These are phyloP conservation scores for Leccinum glutinopallens DNA, from an alignment of 1,284 basidiomycete species.

Conservation along the genomic window DNA sequence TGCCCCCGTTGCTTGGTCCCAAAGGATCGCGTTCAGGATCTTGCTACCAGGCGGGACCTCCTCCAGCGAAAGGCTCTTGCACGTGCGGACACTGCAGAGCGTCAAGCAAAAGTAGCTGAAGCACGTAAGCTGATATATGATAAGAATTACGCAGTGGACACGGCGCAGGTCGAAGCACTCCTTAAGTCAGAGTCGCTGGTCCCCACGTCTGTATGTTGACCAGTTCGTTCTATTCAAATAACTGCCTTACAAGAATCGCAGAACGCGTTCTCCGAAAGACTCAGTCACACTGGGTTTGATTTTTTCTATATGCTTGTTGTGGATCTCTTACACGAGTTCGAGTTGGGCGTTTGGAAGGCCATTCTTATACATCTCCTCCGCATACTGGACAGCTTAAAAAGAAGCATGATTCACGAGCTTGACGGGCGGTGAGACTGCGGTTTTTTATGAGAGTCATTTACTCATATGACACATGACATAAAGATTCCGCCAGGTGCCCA, in stretches of 20 bases:
- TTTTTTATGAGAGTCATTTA: neutral
- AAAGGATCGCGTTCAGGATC: neutral
- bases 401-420: neutral
- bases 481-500: constrained; percentile 1
- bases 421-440: neutral
- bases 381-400: neutral
- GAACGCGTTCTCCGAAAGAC: neutral
- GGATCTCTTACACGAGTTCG: neutral
- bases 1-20: neutral
- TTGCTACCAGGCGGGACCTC: neutral
- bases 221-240: neutral
- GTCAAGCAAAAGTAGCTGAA: neutral
- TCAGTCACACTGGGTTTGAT: neutral
- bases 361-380: neutral
- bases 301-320: neutral
- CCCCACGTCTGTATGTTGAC: neutral
- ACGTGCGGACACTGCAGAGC: neutral
- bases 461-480: neutral
- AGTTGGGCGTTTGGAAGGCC: neutral
- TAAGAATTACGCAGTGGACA: no score
- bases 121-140: no score
- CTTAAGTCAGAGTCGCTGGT: neutral
- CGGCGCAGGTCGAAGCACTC: no score
- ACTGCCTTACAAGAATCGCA: neutral
- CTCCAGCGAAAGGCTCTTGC: neutral